Evolutionary conservation across 441 rosid species (phyloP).

Genomic region (Macaranga tanarius): DNA sequence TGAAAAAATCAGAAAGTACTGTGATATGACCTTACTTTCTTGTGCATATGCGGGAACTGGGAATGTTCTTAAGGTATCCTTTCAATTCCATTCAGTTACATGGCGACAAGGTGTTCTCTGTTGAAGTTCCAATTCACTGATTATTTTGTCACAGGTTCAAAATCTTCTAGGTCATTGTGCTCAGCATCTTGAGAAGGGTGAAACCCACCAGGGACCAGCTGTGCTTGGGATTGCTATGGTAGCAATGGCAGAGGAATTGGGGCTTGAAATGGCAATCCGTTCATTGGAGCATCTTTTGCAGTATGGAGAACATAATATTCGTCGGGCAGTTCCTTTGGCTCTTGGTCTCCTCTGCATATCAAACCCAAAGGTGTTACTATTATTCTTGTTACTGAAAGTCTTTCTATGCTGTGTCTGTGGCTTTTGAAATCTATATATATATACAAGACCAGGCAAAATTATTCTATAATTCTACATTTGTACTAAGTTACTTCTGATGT

Average conservation of each 20-base stretch:
- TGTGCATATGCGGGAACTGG: constrained; percentile 99
- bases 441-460: background rate
- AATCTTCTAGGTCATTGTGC: constrained; percentile 84
- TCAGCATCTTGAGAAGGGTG: constrained; percentile 82
- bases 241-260: constrained; percentile 97
- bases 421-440: background rate
- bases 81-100: background rate
- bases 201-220: constrained; percentile 90
- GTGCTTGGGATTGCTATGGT: constrained; percentile 98
- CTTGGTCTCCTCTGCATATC: constrained; percentile 97
- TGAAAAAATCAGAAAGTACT: constrained; percentile 78
- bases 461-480: background rate
- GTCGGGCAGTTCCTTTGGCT: constrained; percentile 90
- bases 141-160: constrained; percentile 59
- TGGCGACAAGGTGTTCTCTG: background rate
- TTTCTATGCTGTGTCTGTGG: background rate
- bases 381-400: constrained; percentile 1
- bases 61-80: constrained; percentile 81
- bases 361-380: constrained; percentile 80
- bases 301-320: constrained; percentile 84
- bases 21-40: constrained; percentile 84
- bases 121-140: constrained; percentile 1
- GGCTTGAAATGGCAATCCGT: constrained; percentile 93
- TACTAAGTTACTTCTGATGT: background rate
- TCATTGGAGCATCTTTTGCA: constrained; percentile 90